Conservation (phyloP, 768 basidiomycete species). For the Kwoniella botswanensis region DNA sequence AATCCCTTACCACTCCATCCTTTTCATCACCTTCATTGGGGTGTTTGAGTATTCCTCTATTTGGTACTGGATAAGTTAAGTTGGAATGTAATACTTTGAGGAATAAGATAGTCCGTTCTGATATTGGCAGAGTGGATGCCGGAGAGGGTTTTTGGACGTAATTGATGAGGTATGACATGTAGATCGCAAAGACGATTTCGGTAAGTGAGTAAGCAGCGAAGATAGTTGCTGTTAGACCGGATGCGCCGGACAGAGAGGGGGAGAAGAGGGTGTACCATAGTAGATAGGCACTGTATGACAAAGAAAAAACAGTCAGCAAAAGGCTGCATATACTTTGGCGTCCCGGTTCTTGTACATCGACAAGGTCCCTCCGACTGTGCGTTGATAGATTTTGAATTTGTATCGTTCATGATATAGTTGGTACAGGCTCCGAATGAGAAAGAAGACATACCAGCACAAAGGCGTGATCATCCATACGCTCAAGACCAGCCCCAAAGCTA, state of each 20-base stretch:
- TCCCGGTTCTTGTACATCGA: too few species aligned
- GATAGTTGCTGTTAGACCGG: conserved; percentile 36
- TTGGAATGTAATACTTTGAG: conserved; percentile 39
- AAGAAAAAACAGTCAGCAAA: background rate
- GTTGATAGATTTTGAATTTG: too few species aligned
- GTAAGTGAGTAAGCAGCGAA: conserved; percentile 48
- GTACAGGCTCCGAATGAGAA: background rate
- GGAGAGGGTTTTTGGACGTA: conserved; percentile 43
- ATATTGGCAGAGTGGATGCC: conserved; percentile 32
- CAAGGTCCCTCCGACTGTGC: too few species aligned
- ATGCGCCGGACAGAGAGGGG: conserved; percentile 6
- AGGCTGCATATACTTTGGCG: background rate
- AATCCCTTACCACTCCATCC: background rate
- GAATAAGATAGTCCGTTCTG: conserved; percentile 37
- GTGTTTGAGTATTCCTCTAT: conserved; percentile 7
- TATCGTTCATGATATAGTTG: background rate
- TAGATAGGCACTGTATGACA: conserved; percentile 39
- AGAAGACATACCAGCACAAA: conserved; percentile 33
- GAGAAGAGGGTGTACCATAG: conserved; percentile 45
- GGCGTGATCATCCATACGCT: conserved; percentile 50
- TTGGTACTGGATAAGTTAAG: conserved; percentile 30
- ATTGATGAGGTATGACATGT: conserved; percentile 37
- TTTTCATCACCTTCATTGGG: background rate
- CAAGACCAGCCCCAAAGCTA: conserved; percentile 42
- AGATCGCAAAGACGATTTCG: conserved; percentile 49